These are phyloP conservation scores for Asclepias syriaca DNA, from an alignment of 257 asterid species.

Conservation along the genomic window DNA sequence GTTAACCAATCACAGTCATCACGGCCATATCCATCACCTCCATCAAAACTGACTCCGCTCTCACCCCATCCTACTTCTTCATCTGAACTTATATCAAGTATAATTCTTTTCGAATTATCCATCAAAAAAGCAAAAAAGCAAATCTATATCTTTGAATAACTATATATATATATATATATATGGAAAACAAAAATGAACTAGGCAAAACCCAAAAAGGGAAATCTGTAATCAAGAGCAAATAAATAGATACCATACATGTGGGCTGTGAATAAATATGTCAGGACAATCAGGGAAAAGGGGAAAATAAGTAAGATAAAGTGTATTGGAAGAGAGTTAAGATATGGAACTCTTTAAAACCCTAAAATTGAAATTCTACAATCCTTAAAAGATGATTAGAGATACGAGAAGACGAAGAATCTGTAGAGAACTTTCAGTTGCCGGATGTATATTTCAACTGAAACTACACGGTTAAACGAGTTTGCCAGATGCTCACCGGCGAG, in stretches of 20 bases:
- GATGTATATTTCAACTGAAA: no score
- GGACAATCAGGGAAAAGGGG: neutral
- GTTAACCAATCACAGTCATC: slow-evolving; percentile 63
- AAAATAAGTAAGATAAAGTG: neutral
- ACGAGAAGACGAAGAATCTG: neutral
- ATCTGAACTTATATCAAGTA: slow-evolving; percentile 71
- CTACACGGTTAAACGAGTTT: neutral
- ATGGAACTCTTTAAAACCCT: neutral
- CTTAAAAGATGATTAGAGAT: neutral
- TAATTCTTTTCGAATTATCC: slow-evolving; percentile 34
- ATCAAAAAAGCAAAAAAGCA: slow-evolving; percentile 10
- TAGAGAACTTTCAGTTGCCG: neutral
- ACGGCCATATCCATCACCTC: slow-evolving; percentile 23
- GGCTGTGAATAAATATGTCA: neutral
- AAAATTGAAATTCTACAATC: neutral
- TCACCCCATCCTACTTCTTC: slow-evolving; percentile 50
- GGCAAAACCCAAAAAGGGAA: neutral
- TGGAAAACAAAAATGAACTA: neutral
- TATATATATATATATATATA: no score
- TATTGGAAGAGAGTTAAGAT: neutral
- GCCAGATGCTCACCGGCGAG: neutral
- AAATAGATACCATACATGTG: neutral
- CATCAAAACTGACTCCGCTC: neutral
- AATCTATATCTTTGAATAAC: neutral
- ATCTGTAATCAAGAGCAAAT: neutral